A percentile compares a stretch with the other conserved stretches of the same genome.
Conservation (phyloP, 495 filamentous ascomycete species). For the Xylaria palmicola region DNA sequence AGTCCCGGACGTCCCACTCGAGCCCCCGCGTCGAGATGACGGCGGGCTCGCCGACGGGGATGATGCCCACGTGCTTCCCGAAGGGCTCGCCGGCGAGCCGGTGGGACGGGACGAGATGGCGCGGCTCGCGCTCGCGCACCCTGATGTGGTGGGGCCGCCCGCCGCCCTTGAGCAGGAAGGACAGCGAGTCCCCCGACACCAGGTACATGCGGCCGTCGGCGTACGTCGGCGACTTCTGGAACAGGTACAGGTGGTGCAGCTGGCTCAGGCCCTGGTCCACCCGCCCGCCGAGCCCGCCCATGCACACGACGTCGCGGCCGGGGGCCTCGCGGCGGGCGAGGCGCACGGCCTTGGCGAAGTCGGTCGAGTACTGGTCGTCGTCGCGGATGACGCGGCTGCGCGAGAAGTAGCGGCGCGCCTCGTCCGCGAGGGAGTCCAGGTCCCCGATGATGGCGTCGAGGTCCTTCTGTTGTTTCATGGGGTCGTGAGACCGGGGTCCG, state of each 20-base stretch:
- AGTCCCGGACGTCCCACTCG: conserved; percentile 84
- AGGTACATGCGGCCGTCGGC: conserved; percentile 60
- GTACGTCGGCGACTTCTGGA: conserved; percentile 47
- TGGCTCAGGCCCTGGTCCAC: conserved; percentile 91
- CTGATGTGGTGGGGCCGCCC: conserved; percentile 64
- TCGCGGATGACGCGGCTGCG: conserved; percentile 58
- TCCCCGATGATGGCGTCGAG: conserved; percentile 80
- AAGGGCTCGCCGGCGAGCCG: conserved; percentile 44
- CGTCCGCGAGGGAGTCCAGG: conserved; percentile 72
- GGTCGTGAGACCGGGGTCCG: too few species aligned
- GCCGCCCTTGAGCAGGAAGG: conserved; percentile 66
- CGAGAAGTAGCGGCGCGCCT: conserved; percentile 60
- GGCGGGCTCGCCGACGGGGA: conserved; percentile 74
- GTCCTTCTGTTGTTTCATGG: conserved; percentile 41
- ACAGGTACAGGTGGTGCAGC: conserved; percentile 73
- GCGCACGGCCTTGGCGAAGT: conserved; percentile 61
- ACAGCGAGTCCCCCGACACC: conserved; percentile 73
- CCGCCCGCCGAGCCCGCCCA: conserved; percentile 85
- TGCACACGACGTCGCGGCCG: conserved; percentile 56
- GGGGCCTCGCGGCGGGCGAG: conserved; percentile 36
- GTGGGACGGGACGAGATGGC: conserved; percentile 33
- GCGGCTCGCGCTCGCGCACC: conserved; percentile 45
- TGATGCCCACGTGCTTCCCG: conserved; percentile 73
- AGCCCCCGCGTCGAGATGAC: conserved; percentile 74
- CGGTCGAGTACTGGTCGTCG: conserved; percentile 80